Conservation (phyloP, 192 early-diverging fungal species). For the Podila minutissima region DNA sequence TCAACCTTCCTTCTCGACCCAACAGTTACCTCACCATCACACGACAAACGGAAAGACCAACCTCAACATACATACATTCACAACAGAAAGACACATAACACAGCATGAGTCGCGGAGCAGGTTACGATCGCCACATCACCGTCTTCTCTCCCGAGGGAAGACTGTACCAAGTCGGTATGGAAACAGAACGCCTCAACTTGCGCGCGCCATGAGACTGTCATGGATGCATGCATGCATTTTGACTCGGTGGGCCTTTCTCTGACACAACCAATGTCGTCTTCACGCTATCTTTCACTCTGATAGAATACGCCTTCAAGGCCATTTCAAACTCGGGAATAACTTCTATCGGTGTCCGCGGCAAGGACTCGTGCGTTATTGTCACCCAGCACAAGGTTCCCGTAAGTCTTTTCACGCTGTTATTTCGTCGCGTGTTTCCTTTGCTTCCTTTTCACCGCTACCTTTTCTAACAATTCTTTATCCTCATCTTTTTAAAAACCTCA, state of each 20-base stretch:
- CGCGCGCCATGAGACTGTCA: too few relatives aligned
- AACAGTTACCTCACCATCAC: background rate
- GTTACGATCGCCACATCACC: constrained; percentile 99
- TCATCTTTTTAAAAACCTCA: background rate
- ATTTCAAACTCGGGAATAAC: constrained; percentile 97
- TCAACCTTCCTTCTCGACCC: background rate
- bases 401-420: constrained; percentile 12
- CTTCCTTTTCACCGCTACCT: background rate
- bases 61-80: background rate
- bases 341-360: constrained; percentile 94
- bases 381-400: constrained; percentile 98
- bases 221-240: background rate
- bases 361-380: constrained; percentile 93
- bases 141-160: constrained; percentile 99
- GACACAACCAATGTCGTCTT: background rate
- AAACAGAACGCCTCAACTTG: background rate
- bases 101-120: constrained; percentile 61
- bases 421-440: background rate
- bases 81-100: constrained; percentile 9
- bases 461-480: background rate
- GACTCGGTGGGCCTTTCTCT: too few relatives aligned
- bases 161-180: constrained; percentile 98
- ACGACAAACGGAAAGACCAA: background rate
- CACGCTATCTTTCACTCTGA: background rate
- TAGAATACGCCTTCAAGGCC: constrained; percentile 99